phyloP scores from a whole-genome alignment of 345 rosid species.

The sweet orange (Citrus sinensis) region DVS_A1.0 CM039163.1:45603001-45603500 shows the following conservation, averaged over 20 bases:
- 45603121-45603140: background rate
- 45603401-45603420: background rate
- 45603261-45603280: slow-evolving; percentile 50
- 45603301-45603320: slow-evolving; percentile 90
- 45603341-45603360: slow-evolving; percentile 83
- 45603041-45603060: slow-evolving; percentile 49
- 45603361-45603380: slow-evolving; percentile 91
- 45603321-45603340: slow-evolving; percentile 98
- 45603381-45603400: slow-evolving; percentile 1
- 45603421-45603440: background rate
- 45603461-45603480: background rate
- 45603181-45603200: background rate
- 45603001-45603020: slow-evolving; percentile 91
- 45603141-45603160: background rate
- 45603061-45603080: background rate
- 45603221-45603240: background rate
- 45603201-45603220: background rate
- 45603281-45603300: slow-evolving; percentile 85
- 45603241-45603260: background rate
- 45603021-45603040: slow-evolving; percentile 90
- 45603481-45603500: background rate
- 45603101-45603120: background rate
- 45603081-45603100: slow-evolving; percentile 1
- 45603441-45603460: background rate
- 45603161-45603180: background rate